These are phyloP conservation scores for Trichoderma hamatum DNA, from an alignment of 2,329 filamentous ascomycete genomes.

Conservation along the genomic window DNA sequence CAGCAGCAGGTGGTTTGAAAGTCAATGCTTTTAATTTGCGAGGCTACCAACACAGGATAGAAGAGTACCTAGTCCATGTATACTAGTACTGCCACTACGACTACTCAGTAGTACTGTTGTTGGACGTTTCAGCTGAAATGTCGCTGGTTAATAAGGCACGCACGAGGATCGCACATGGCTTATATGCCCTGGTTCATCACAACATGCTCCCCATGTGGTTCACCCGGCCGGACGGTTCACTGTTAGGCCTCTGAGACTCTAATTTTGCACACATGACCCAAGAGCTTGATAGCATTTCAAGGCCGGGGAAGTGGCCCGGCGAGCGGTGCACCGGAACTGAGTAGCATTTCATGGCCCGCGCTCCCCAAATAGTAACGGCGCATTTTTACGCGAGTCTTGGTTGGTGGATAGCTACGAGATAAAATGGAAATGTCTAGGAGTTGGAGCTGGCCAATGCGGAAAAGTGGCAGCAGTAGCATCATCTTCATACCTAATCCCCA, in stretches of 20 bases:
- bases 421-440: conserved; percentile 6
- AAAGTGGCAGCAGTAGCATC: conserved; percentile 8
- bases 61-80: background rate
- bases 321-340: conserved; percentile 20
- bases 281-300: conserved; percentile 24
- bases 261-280: conserved; percentile 35
- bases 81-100: background rate
- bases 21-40: conserved; percentile 1
- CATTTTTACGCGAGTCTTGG: background rate
- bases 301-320: conserved; percentile 31
- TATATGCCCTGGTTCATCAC: conserved; percentile 16
- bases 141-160: background rate
- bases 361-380: conserved; percentile 3
- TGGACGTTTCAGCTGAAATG: background rate
- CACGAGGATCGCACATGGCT: conserved; percentile 26
- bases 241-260: conserved; percentile 29
- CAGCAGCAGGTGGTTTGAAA: background rate
- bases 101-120: background rate
- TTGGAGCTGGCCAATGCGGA: conserved; percentile 16
- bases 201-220: conserved; percentile 24
- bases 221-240: conserved; percentile 37
- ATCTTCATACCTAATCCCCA: conserved; percentile 23
- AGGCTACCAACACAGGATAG: conserved; percentile 11
- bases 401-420: conserved; percentile 20
- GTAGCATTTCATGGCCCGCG: conserved; percentile 18